phyloP scores from a whole-genome alignment of 163 green algal species.

The Scenedesmus sp. region DNA sequence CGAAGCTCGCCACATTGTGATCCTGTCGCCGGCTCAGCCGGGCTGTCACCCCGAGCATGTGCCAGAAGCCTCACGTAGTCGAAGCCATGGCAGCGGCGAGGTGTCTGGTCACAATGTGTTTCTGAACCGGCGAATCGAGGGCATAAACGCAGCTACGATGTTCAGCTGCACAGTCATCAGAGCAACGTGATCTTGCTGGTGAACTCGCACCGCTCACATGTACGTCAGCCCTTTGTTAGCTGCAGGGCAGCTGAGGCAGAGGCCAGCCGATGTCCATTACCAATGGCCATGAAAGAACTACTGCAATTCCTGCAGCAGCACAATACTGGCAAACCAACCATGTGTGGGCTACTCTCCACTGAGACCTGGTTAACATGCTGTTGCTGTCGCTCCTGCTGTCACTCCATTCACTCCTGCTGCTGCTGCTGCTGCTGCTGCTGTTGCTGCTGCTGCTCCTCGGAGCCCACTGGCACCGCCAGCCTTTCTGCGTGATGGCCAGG shows the following conservation, averaged over 20 bases:
- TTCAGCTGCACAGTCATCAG: neutral
- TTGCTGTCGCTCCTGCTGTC: neutral
- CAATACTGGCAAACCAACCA: no score
- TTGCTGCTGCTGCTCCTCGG: slow-evolving; percentile 11
- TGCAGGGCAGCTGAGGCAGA: no score
- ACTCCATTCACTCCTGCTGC: no score
- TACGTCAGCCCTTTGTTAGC: no score
- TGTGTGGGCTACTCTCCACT: no score
- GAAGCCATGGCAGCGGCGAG: neutral
- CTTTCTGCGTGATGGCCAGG: slow-evolving; percentile 41
- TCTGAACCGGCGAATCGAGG: no score
- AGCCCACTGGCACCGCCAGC: slow-evolving; percentile 27
- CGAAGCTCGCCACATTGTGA: neutral
- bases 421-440: neutral
- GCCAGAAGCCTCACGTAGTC: neutral
- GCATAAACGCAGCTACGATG: neutral
- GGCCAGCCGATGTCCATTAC: no score
- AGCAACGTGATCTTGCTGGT: neutral
- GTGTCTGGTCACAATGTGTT: no score
- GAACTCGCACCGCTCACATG: no score
- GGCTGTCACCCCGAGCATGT: neutral
- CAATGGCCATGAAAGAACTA: no score
- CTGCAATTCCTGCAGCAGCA: no score
- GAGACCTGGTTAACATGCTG: no score
- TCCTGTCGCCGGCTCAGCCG: neutral